phyloP scores from a whole-genome alignment of 345 rosid species.

The Carallia brachiata region DNA sequence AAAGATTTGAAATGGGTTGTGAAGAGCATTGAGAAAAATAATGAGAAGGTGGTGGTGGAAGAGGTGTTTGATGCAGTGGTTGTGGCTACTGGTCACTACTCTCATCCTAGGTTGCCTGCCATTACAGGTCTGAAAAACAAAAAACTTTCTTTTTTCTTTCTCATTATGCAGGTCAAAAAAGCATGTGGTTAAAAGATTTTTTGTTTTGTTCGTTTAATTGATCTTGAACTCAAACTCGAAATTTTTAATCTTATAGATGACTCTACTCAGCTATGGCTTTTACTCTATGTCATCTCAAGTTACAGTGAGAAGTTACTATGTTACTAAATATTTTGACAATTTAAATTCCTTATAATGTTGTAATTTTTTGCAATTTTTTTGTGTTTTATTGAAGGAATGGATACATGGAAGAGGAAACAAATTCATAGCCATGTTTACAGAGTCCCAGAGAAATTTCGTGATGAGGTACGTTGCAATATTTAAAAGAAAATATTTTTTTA shows the following conservation, averaged over 20 bases:
- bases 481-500: not conserved
- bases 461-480: constrained; percentile 45
- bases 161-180: not conserved
- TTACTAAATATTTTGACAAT: not conserved
- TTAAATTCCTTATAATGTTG: not conserved
- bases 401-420: constrained; percentile 80
- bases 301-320: not conserved
- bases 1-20: constrained; percentile 67
- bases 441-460: constrained; percentile 66
- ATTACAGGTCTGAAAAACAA: constrained; percentile 54
- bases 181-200: not conserved
- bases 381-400: constrained; percentile 53
- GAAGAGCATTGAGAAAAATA: constrained; percentile 41
- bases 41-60: constrained; percentile 43
- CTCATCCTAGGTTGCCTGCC: constrained; percentile 71
- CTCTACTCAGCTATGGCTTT: constrained; percentile 4
- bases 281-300: constrained; percentile 15
- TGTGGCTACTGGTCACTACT: constrained; percentile 90
- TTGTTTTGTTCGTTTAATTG: too few species aligned
- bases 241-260: too few species aligned
- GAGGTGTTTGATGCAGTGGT: constrained; percentile 90
- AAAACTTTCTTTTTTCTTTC: not conserved
- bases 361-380: not conserved
- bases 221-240: too few species aligned
- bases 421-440: constrained; percentile 82